phyloP scores from a whole-genome alignment of 2,329 filamentous ascomycete genomes.

The Atkinsonella hypoxylon region DNA sequence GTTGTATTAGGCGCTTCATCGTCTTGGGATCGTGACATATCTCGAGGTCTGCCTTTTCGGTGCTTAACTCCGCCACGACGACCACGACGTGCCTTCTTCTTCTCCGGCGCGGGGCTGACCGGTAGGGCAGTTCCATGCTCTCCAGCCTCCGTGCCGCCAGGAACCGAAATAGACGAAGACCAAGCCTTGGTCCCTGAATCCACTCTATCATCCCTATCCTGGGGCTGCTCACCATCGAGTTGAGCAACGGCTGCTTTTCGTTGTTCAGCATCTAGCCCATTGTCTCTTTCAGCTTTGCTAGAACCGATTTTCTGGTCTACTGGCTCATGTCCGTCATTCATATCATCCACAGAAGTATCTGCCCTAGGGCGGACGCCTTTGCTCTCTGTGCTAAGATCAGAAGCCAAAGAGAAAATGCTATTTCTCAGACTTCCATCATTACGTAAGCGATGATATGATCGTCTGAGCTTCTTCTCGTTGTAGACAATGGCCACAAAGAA shows the following conservation, averaged over 20 bases:
- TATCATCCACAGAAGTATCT: not conserved
- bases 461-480: slow-evolving; percentile 33
- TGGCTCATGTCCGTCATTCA: not conserved
- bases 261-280: not conserved
- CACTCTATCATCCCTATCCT: not conserved
- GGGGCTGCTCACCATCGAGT: not conserved
- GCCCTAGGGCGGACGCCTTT: not conserved
- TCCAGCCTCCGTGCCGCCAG: not conserved
- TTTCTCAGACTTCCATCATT: slow-evolving; percentile 20
- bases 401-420: slow-evolving; percentile 8
- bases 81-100: slow-evolving; percentile 59
- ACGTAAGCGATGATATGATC: slow-evolving; percentile 24
- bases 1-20: slow-evolving; percentile 32
- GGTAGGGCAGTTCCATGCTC: not conserved
- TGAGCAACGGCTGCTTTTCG: not conserved
- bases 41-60: slow-evolving; percentile 44
- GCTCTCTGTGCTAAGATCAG: not conserved
- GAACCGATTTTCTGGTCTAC: too few relatives aligned
- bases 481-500: slow-evolving; percentile 30
- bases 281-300: not conserved
- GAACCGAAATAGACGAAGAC: not conserved
- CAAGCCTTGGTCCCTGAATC: not conserved
- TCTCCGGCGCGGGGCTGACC: slow-evolving; percentile 22
- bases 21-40: slow-evolving; percentile 36
- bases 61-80: slow-evolving; percentile 61